Evolutionary conservation across 2,329 filamentous ascomycete genomes (phyloP).

Genomic region (Hypoxylon sp.): DNA sequence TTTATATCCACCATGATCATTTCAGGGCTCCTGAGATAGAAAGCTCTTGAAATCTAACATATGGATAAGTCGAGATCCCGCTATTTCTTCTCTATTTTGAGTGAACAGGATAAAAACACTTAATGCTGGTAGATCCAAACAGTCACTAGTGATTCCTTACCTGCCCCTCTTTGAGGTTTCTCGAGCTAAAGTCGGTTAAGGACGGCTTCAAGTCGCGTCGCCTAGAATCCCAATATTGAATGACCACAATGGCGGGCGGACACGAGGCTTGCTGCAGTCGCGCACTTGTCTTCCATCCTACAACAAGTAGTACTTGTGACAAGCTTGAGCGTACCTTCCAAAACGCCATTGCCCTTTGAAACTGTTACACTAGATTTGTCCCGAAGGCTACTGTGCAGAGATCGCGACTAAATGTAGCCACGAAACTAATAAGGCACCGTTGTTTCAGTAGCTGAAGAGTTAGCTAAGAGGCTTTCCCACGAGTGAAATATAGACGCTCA

Average conservation of each 20-base stretch:
- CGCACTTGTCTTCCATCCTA: conserved; percentile 17
- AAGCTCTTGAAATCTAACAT: background rate
- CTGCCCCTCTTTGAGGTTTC: background rate
- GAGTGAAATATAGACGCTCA: conserved; percentile 21
- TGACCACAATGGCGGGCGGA: conserved; percentile 25
- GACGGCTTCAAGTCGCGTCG: background rate
- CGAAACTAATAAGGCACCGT: conserved; percentile 12
- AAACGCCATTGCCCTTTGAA: conserved; percentile 33
- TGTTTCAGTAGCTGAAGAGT: conserved; percentile 33
- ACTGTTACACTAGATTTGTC: conserved; percentile 42
- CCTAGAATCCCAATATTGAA: background rate
- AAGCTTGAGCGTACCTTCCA: conserved; percentile 17
- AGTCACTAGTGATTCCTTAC: background rate
- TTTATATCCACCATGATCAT: background rate
- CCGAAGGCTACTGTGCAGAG: conserved; percentile 34
- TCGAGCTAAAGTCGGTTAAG: background rate
- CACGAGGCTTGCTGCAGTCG: conserved; percentile 33
- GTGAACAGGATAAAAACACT: background rate
- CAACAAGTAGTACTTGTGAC: conserved; percentile 18
- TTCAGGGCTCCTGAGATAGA: background rate
- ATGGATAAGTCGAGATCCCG: background rate
- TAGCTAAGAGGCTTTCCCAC: conserved; percentile 18
- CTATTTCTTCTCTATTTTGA: conserved; percentile 8
- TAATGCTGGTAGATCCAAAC: background rate
- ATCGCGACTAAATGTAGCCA: conserved; percentile 12